These are phyloP conservation scores for Neopestalotiopsis clavispora DNA, from an alignment of 2,329 filamentous ascomycete genomes.

Conservation along the genomic window DNA sequence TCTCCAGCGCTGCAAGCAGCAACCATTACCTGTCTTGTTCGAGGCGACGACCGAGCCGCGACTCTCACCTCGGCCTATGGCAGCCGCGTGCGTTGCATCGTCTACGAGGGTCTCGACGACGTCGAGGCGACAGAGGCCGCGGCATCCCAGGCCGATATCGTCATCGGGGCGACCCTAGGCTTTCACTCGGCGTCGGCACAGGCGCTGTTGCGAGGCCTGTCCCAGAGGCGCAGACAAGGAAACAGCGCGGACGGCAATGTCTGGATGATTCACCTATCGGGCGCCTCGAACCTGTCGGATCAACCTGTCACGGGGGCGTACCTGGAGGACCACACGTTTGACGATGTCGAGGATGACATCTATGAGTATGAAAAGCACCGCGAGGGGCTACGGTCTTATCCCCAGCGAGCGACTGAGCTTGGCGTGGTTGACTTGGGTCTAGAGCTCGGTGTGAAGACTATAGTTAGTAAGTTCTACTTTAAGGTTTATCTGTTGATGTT, in stretches of 20 bases:
- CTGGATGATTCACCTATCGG: slow-evolving; percentile 42
- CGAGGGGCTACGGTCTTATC: slow-evolving; percentile 42
- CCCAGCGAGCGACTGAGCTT: slow-evolving; percentile 50
- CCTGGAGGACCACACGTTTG: slow-evolving; percentile 33
- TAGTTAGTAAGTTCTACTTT: slow-evolving; percentile 32
- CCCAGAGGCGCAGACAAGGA: slow-evolving; percentile 35
- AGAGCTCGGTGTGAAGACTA: slow-evolving; percentile 45
- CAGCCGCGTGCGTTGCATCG: slow-evolving; percentile 25
- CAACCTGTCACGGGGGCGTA: slow-evolving; percentile 38
- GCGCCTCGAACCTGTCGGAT: slow-evolving; percentile 47
- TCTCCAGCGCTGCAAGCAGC: neutral
- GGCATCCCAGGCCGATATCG: slow-evolving; percentile 33
- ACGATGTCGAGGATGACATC: slow-evolving; percentile 47
- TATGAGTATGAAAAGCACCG: slow-evolving; percentile 44
- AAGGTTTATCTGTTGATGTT: neutral
- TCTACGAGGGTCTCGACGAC: slow-evolving; percentile 30
- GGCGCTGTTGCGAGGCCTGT: slow-evolving; percentile 48
- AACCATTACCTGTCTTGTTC: slow-evolving; percentile 27
- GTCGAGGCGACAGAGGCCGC: slow-evolving; percentile 21
- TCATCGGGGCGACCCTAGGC: slow-evolving; percentile 48
- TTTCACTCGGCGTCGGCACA: slow-evolving; percentile 42
- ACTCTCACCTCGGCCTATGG: slow-evolving; percentile 26
- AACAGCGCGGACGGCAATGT: too few species aligned
- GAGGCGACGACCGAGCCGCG: slow-evolving; percentile 26
- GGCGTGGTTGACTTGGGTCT: slow-evolving; percentile 45